phyloP scores from a whole-genome alignment of 352 stramenopile species.

The Pythium sp. region DNA sequence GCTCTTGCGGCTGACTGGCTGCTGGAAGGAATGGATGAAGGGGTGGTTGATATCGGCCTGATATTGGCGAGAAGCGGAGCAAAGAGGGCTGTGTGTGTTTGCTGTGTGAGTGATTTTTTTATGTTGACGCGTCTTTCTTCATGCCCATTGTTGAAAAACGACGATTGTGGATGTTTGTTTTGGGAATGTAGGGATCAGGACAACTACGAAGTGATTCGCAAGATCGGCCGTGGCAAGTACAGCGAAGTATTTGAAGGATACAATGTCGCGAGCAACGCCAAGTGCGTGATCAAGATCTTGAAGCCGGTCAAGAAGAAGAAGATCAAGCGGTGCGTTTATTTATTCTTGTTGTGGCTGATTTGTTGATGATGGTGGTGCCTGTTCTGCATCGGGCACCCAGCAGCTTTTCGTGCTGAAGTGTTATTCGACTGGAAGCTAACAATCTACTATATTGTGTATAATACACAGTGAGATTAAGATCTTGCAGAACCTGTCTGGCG shows the following conservation, averaged over 20 bases:
- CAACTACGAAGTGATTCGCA: slow-evolving; percentile 99
- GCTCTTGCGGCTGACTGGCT: no score
- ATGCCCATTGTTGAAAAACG: slow-evolving; percentile 4
- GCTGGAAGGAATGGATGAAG: no score
- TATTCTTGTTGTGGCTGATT: not conserved
- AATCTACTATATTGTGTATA: not conserved
- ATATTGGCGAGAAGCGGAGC: no score
- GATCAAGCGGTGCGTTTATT: slow-evolving; percentile 91
- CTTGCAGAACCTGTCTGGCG: slow-evolving; percentile 98
- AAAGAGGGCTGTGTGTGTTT: no score
- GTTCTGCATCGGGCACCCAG: no score
- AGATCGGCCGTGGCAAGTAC: slow-evolving; percentile 99
- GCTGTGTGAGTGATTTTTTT: no score
- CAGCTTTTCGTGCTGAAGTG: no score
- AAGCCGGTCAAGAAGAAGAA: slow-evolving; percentile 99
- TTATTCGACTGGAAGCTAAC: no score
- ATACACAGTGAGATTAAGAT: slow-evolving; percentile 97
- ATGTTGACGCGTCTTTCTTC: not conserved
- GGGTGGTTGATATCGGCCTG: no score
- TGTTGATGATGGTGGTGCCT: no score
- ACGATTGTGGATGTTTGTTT: no score
- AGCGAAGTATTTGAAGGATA: slow-evolving; percentile 98
- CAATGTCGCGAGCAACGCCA: slow-evolving; percentile 95
- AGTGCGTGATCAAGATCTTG: slow-evolving; percentile 99
- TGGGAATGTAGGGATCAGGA: slow-evolving; percentile 91